Base-by-base conservation (phyloP, 805 yeast species). In the Zygotorulaspora sp. region DNA sequence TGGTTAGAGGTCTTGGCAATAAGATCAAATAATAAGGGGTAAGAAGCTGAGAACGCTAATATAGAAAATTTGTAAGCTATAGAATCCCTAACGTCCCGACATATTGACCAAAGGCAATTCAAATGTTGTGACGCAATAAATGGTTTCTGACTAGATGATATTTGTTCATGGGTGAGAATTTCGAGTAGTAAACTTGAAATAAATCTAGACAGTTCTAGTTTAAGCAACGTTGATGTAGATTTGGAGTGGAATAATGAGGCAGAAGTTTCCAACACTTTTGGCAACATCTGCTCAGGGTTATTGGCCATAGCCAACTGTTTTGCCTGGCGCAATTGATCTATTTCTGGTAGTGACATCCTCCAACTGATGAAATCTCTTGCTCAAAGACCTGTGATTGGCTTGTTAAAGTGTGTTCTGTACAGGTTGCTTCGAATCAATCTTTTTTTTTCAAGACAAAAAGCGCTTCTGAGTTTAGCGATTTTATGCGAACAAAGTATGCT, bases 11-110 rank as follows among this genome's bases (percentile, higher is more conserved):
- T 67, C 51, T 57, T 67, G 16, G 67, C 72, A 32, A 71, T 68
- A 19, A 71, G 54, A 41, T 65, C 70, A 44, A 75, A 67, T 26
- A 70, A 46, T 49, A 67, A 52, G 11, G 75, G 75, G 46, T 71
- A 77, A n/a, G 69, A 53, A 27, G 62, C 55, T 5, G 75, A 55
- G 14, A 69, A 55, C 9, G 71, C 58, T 16, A 67, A 55, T 3
- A 72, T 56, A 11, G 70, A 61, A 34, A 62, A 59, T 49, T 68
- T 70, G 43, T 55, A 60, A 15, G 58, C 56, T 3, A 44, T 36
- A 7, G 57, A 57, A 41, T 65, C 68, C n/a, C 36, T 31, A 24
- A 40, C 31, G 12, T 40, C 45, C 19, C 50, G 55, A 32, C 50
- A 49, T 31, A 58, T 38, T 13, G 55, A 47, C 45, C 55, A 57